A percentile compares a stretch with the other conserved stretches of the same genome.
Evolutionary conservation across 352 stramenopile genomes (phyloP).

Genomic region (Phytopythium chamaehyphon): DNA sequence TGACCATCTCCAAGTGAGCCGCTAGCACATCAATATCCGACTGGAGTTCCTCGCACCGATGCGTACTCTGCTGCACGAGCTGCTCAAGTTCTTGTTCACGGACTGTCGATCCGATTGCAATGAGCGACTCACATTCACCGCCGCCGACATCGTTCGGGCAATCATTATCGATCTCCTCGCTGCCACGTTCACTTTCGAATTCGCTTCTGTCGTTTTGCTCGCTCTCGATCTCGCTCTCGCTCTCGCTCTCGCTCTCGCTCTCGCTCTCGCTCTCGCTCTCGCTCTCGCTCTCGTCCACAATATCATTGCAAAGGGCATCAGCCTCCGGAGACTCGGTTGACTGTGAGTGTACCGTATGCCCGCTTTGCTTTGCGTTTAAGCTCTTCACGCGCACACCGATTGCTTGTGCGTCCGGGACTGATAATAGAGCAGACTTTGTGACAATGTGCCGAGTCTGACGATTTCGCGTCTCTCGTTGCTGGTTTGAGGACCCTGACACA

Average conservation of each 20-base stretch:
- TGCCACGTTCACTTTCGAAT: neutral
- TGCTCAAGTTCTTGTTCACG: slow-evolving; percentile 5
- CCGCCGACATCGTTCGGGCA: neutral
- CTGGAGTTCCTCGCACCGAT: slow-evolving; percentile 37
- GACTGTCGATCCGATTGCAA: neutral
- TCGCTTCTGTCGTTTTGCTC: too few relatives aligned
- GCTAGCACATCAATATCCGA: slow-evolving; percentile 55
- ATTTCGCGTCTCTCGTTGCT: neutral
- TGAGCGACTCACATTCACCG: too few relatives aligned
- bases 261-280: too few relatives aligned
- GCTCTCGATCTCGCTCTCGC: slow-evolving; percentile 6
- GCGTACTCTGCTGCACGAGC: slow-evolving; percentile 8
- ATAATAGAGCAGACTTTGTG: neutral
- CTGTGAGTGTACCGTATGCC: too few relatives aligned
- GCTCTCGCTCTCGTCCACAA: too few relatives aligned
- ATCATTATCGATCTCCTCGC: neutral
- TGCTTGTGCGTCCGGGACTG: too few relatives aligned
- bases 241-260: neutral
- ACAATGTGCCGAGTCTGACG: neutral
- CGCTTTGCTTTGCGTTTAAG: too few relatives aligned
- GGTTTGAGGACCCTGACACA: neutral
- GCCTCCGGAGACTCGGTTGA: too few relatives aligned
- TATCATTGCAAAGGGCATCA: too few relatives aligned
- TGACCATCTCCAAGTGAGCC: slow-evolving; percentile 35
- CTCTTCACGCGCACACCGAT: too few relatives aligned